Evolutionary conservation across 352 stramenopile species (phyloP).

Genomic region (Pythium chondricola): DNA sequence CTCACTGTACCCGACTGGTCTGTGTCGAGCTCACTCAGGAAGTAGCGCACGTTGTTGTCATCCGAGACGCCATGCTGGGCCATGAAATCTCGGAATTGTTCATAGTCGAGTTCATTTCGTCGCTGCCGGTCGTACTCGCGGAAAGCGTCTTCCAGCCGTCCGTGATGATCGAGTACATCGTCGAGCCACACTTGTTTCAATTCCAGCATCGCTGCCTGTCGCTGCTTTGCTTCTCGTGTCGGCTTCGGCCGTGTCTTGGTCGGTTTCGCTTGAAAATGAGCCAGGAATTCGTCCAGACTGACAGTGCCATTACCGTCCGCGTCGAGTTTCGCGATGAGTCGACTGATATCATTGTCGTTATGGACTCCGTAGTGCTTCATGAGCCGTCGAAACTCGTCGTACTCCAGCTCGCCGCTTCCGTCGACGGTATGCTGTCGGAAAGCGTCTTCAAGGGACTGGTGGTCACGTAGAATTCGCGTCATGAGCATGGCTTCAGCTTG

Average conservation of each 20-base stretch:
- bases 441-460: slow-evolving; percentile 27
- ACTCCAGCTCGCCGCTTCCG: slow-evolving; percentile 34
- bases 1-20: slow-evolving; percentile 45
- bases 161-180: slow-evolving; percentile 28
- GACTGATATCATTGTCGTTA: slow-evolving; percentile 27
- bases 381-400: slow-evolving; percentile 43
- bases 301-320: slow-evolving; percentile 31
- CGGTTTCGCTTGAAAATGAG: slow-evolving; percentile 23
- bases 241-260: too few relatives aligned
- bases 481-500: slow-evolving; percentile 14
- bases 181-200: slow-evolving; percentile 53
- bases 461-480: slow-evolving; percentile 24
- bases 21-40: slow-evolving; percentile 39
- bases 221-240: slow-evolving; percentile 15
- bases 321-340: slow-evolving; percentile 34
- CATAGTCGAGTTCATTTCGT: slow-evolving; percentile 38
- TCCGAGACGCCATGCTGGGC: slow-evolving; percentile 43
- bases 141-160: slow-evolving; percentile 43
- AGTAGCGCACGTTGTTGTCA: slow-evolving; percentile 34
- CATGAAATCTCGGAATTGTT: slow-evolving; percentile 54
- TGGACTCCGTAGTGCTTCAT: slow-evolving; percentile 47
- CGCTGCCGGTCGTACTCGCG: slow-evolving; percentile 28
- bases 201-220: slow-evolving; percentile 29
- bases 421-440: slow-evolving; percentile 35
- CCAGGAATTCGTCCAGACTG: slow-evolving; percentile 36